Conservation (phyloP, 2,329 filamentous ascomycete species). For the Alternaria viburni region DNA sequence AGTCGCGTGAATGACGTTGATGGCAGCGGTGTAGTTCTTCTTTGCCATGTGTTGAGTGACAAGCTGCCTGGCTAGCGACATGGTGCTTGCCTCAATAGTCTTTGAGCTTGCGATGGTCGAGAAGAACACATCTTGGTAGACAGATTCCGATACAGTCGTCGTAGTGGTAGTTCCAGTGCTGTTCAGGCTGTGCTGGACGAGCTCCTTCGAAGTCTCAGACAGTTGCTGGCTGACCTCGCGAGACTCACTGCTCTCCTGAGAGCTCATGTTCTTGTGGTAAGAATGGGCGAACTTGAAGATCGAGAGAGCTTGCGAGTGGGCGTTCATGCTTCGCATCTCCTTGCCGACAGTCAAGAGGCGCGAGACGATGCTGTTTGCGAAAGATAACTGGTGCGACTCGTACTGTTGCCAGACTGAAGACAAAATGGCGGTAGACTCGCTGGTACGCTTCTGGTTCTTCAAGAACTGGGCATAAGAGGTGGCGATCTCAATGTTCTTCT, state of each 20-base stretch:
- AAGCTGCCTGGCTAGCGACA: slow-evolving; percentile 52
- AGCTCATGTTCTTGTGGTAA: slow-evolving; percentile 40
- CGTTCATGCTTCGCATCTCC: slow-evolving; percentile 55
- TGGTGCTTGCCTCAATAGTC: slow-evolving; percentile 50
- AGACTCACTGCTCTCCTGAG: slow-evolving; percentile 49
- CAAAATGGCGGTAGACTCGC: slow-evolving; percentile 55
- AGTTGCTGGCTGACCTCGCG: slow-evolving; percentile 51
- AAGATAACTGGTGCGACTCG: slow-evolving; percentile 50
- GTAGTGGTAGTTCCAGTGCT: slow-evolving; percentile 42
- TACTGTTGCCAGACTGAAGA: slow-evolving; percentile 59
- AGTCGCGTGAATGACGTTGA: slow-evolving; percentile 54
- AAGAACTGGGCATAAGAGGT: slow-evolving; percentile 57
- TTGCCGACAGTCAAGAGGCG: slow-evolving; percentile 51
- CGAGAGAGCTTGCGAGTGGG: slow-evolving; percentile 53
- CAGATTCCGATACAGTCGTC: slow-evolving; percentile 50
- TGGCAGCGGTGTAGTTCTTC: slow-evolving; percentile 56
- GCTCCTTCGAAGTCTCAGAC: slow-evolving; percentile 51
- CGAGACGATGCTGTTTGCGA: slow-evolving; percentile 47
- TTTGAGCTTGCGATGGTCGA: slow-evolving; percentile 48
- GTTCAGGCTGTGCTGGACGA: slow-evolving; percentile 49
- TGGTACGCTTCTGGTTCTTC: slow-evolving; percentile 52
- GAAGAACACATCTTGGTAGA: slow-evolving; percentile 54
- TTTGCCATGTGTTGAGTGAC: slow-evolving; percentile 53
- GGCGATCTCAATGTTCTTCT: slow-evolving; percentile 56
- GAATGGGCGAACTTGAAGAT: slow-evolving; percentile 54